phyloP scores from a whole-genome alignment of 495 filamentous ascomycete species.

The Hypoxylon fragiforme region DNA sequence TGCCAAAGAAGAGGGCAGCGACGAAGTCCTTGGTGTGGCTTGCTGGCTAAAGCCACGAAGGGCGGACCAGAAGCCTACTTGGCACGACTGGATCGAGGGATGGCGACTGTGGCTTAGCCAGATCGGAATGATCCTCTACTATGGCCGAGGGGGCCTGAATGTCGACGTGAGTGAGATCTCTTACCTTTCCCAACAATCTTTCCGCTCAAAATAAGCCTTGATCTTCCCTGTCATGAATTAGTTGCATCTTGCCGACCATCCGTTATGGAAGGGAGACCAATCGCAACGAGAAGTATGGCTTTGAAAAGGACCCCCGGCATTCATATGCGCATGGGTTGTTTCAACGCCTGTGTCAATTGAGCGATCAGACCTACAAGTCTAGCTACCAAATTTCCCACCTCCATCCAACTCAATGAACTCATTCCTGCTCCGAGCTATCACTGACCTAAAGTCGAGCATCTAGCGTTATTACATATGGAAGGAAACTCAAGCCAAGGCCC shows the following conservation, averaged over 20 bases:
- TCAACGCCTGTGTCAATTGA: conserved; percentile 20
- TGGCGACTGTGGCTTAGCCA: conserved; percentile 65
- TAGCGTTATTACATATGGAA: conserved; percentile 70
- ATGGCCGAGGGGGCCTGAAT: conserved; percentile 66
- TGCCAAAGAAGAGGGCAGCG: conserved; percentile 54
- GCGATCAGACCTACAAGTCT: conserved; percentile 14
- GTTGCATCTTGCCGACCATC: conserved; percentile 9
- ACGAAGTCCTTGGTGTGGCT: conserved; percentile 60
- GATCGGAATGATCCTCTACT: conserved; percentile 62
- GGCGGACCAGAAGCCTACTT: conserved; percentile 48
- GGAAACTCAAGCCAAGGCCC: conserved; percentile 57
- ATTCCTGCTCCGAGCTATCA: conserved; percentile 4
- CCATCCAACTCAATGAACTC: too few species aligned
- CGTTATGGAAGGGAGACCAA: conserved; percentile 4
- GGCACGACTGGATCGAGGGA: conserved; percentile 58
- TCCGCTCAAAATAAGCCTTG: conserved; percentile 20
- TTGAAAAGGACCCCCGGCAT: conserved; percentile 7
- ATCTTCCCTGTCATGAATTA: conserved; percentile 26
- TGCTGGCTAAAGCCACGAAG: conserved; percentile 64
- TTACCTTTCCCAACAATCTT: neutral
- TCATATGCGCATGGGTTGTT: conserved; percentile 19
- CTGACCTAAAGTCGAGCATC: conserved; percentile 13
- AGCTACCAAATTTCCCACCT: neutral
- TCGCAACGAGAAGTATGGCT: conserved; percentile 13
- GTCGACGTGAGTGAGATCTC: conserved; percentile 43